Conservation (phyloP, 768 basidiomycete species). For the Sporobolomyces phaffii region DNA sequence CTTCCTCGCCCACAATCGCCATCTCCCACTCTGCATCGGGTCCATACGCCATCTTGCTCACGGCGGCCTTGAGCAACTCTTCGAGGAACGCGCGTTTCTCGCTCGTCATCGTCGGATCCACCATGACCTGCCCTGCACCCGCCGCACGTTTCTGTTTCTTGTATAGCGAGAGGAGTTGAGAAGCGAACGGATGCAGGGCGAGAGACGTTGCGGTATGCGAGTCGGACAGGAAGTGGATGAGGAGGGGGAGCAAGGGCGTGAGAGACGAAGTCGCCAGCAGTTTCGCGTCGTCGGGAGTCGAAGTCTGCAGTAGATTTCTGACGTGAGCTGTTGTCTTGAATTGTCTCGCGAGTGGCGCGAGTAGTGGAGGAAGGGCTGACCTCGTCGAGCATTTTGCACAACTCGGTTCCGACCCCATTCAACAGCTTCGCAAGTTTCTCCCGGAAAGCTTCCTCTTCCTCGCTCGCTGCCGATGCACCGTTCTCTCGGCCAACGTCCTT, state of each 20-base stretch:
- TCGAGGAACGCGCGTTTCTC: constrained; percentile 68
- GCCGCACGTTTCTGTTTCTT: constrained; percentile 57
- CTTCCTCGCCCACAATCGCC: constrained; percentile 59
- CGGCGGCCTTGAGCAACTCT: constrained; percentile 67
- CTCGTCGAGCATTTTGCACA: constrained; percentile 71
- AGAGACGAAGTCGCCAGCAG: neutral
- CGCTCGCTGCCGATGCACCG: constrained; percentile 60
- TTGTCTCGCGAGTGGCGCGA: no score
- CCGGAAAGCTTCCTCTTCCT: constrained; percentile 80
- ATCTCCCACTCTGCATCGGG: constrained; percentile 51
- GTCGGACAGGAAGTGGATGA: constrained; percentile 84
- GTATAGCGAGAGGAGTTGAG: constrained; percentile 66
- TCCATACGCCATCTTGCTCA: constrained; percentile 88
- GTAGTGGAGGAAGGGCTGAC: constrained; percentile 51
- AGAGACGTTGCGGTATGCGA: constrained; percentile 81
- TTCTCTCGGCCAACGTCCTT: constrained; percentile 59
- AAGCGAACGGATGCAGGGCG: constrained; percentile 74
- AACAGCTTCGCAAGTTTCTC: constrained; percentile 80
- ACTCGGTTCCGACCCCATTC: constrained; percentile 72
- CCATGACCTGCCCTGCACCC: constrained; percentile 52
- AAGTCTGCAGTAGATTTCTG: neutral
- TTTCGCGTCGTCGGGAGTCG: constrained; percentile 19
- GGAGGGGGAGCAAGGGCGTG: constrained; percentile 59
- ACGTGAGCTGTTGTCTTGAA: no score
- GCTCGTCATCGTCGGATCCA: constrained; percentile 45